phyloP scores from a whole-genome alignment of 345 rosid species.

The Hirschfeldia incana region DNA sequence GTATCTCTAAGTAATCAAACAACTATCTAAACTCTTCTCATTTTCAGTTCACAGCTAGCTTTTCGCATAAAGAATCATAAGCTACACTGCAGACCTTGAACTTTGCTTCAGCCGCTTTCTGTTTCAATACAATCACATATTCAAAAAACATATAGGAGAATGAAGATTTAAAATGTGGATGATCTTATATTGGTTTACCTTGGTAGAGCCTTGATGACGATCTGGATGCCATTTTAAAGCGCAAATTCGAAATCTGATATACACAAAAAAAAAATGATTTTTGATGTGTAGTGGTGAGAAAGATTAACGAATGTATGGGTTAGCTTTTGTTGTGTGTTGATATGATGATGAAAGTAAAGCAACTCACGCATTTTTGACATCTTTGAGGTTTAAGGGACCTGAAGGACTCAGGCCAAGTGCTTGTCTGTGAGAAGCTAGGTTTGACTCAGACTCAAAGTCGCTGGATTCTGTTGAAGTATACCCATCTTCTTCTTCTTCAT shows the following conservation, averaged over 20 bases:
- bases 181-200: conserved; percentile 48
- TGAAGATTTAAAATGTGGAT: background rate
- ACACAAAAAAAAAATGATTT: background rate
- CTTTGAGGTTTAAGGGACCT: conserved; percentile 77
- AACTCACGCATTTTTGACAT: conserved; percentile 80
- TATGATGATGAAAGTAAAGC: conserved; percentile 3
- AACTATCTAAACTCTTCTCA: background rate
- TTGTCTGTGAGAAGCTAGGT: conserved; percentile 60
- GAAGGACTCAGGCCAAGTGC: conserved; percentile 76
- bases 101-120: conserved; percentile 85
- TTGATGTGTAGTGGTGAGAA: background rate
- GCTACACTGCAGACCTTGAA: conserved; percentile 86
- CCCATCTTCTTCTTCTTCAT: conserved; percentile 61
- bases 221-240: conserved; percentile 98
- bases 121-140: conserved; percentile 12
- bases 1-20: background rate
- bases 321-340: background rate
- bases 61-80: conserved; percentile 66
- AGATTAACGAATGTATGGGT: conserved; percentile 2
- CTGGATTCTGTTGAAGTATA: conserved; percentile 61
- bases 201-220: conserved; percentile 88
- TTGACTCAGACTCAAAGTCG: conserved; percentile 41
- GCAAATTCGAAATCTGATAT: conserved; percentile 68
- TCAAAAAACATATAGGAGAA: background rate
- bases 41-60: conserved; percentile 48